A percentile compares a stretch with the other conserved stretches of the same genome.
Evolutionary conservation across 768 basidiomycete species (phyloP).

Genomic region (Asterophora lycoperdoides): DNA sequence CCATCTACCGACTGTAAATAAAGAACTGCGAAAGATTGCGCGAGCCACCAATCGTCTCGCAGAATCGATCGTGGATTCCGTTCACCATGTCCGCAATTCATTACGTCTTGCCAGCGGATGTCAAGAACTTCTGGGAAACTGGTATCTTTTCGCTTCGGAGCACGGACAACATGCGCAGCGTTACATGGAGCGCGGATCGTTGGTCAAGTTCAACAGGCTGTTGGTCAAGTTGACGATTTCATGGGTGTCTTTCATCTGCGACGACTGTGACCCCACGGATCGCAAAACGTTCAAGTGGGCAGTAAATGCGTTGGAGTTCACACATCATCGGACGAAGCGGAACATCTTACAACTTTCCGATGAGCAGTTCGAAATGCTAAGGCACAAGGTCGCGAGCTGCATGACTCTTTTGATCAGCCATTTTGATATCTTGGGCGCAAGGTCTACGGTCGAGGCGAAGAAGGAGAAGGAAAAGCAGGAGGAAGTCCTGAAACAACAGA

Average conservation of each 20-base stretch:
- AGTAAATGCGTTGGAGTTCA: constrained; percentile 91
- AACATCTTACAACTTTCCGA: constrained; percentile 87
- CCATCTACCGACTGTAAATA: constrained; percentile 85
- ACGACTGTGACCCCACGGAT: constrained; percentile 95
- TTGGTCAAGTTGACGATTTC: constrained; percentile 90
- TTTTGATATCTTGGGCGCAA: constrained; percentile 96
- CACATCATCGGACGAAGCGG: constrained; percentile 80
- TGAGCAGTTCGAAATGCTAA: constrained; percentile 85
- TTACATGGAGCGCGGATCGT: constrained; percentile 72
- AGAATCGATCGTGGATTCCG: constrained; percentile 89
- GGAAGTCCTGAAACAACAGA: constrained; percentile 50
- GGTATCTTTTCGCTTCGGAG: constrained; percentile 96
- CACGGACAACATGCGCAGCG: constrained; percentile 88
- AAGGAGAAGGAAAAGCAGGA: constrained; percentile 87
- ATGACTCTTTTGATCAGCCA: constrained; percentile 97
- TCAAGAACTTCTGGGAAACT: constrained; percentile 88
- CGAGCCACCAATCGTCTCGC: constrained; percentile 86
- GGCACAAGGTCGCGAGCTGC: constrained; percentile 89
- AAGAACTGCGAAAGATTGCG: constrained; percentile 86
- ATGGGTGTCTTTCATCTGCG: constrained; percentile 98
- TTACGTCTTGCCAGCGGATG: constrained; percentile 56
- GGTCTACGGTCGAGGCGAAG: constrained; percentile 82
- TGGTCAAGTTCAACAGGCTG: constrained; percentile 75
- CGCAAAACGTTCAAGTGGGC: constrained; percentile 98
- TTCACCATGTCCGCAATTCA: constrained; percentile 76